Percentiles rank a stretch among this genome's conserved stretches.
Evolutionary conservation across 768 basidiomycete species (phyloP).

Genomic region (Tricholoma saponaceum): DNA sequence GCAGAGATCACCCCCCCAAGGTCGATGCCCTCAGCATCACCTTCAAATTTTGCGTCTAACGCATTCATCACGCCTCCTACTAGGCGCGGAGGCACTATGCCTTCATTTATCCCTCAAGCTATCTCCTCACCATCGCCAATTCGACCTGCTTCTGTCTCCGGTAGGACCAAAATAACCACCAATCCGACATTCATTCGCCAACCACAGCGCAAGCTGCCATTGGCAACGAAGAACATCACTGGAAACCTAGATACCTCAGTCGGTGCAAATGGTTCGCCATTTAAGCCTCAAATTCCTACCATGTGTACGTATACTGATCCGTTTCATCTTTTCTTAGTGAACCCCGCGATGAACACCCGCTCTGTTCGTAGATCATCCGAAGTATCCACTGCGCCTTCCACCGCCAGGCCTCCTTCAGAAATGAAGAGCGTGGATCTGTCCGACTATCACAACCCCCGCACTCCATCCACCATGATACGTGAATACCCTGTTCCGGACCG

Average conservation of each 20-base stretch:
- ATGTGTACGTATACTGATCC: slow-evolving; percentile 61
- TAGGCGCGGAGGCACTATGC: slow-evolving; percentile 42
- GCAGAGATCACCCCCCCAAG: slow-evolving; percentile 27
- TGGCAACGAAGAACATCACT: slow-evolving; percentile 21
- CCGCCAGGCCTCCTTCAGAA: slow-evolving; percentile 25
- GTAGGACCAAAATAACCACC: slow-evolving; percentile 28
- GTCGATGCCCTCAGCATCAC: slow-evolving; percentile 12
- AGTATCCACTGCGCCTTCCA: slow-evolving; percentile 22
- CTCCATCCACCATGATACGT: slow-evolving; percentile 12
- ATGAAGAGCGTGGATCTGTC: slow-evolving; percentile 37
- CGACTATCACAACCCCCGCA: slow-evolving; percentile 20
- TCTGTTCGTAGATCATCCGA: slow-evolving; percentile 38
- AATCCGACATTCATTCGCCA: slow-evolving; percentile 42
- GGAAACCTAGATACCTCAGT: slow-evolving; percentile 18
- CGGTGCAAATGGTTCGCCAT: slow-evolving; percentile 54
- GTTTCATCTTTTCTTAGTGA: slow-evolving; percentile 29
- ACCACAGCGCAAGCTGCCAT: slow-evolving; percentile 36
- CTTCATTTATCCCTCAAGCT: slow-evolving; percentile 64
- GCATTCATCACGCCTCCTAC: slow-evolving; percentile 47
- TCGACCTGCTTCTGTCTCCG: slow-evolving; percentile 20
- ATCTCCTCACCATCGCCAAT: slow-evolving; percentile 42
- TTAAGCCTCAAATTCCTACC: slow-evolving; percentile 45
- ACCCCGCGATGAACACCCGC: slow-evolving; percentile 30
- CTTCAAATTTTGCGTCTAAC: slow-evolving; percentile 25
- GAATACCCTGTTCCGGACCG: slow-evolving; percentile 16